Evolutionary conservation across 2,329 filamentous ascomycete species (phyloP), one percentile per base, ranked within the genome.

Genomic region (Capronia coronata): DNA sequence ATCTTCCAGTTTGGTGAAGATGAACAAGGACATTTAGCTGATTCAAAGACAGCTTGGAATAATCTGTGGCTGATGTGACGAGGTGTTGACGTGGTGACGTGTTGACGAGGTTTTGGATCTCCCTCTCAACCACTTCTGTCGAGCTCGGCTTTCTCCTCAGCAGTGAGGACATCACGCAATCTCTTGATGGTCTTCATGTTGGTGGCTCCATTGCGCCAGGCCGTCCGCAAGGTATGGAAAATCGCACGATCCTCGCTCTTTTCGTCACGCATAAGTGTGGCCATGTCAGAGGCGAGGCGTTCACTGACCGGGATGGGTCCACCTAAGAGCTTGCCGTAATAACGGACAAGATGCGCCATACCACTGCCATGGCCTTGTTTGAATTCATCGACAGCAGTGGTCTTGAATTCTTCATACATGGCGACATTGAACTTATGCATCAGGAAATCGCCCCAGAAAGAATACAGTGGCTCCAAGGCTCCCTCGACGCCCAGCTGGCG

Each of bases 401-500:
- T 71, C 56, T 80, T 79, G 69, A 89, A 88, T 65, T 89, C 84
- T 63, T 79, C 72, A 69, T 89, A 89, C 79, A 90, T 86, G 63
- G 72, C 73, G 51, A 75, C 73, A 66, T 89, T 86, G 75, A 89
- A 88, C 68, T 85, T 83, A 61, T 79, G 75, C 55, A 81, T 76
- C 56, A 89, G 74, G 63, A 85, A 86, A 64, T 84, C 78, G 16
- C 80, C 80, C 83, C 84, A 89, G 70, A 86, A 86, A 56, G 81
- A 76, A 69, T 87, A 88, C 23, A 87, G 75, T 5, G 49, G 47
- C 55, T 68, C 57, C 39, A 55, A 64, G 61, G 48, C 73, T 57
- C 22, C 67, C 63, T 32, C 75, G 60, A 76, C 65, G 23, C 59
- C 55, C 10, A 59, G 61, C 43, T 73, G 68, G 10, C 63, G 49